Evolutionary conservation across 2,329 filamentous ascomycete species (phyloP).

Genomic region (Aquanectria penicillioides): DNA sequence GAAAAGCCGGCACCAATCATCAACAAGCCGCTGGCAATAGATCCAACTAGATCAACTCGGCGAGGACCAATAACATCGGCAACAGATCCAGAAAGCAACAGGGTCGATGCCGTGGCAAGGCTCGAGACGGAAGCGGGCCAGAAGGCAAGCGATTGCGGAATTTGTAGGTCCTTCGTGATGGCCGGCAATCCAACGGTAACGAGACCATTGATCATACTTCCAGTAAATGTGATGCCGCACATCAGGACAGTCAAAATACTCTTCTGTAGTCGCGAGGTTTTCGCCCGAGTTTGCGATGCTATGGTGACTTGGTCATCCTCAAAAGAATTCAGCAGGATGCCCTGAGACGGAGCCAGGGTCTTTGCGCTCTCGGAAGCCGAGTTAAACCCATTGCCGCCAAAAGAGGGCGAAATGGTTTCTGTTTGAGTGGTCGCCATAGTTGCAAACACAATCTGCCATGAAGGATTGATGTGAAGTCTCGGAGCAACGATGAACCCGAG

Average conservation of each 20-base stretch:
- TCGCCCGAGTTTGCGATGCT: too few relatives aligned
- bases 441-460: too few relatives aligned
- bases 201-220: slow-evolving; percentile 32
- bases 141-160: slow-evolving; percentile 43
- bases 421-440: too few relatives aligned
- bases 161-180: slow-evolving; percentile 48
- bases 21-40: slow-evolving; percentile 38
- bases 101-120: slow-evolving; percentile 45
- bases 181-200: slow-evolving; percentile 50
- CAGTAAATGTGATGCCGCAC: slow-evolving; percentile 21
- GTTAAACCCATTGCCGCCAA: too few relatives aligned
- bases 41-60: slow-evolving; percentile 44
- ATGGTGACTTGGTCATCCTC: too few relatives aligned
- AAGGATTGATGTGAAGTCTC: too few relatives aligned
- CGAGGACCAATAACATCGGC: slow-evolving; percentile 48
- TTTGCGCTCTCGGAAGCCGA: too few relatives aligned
- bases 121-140: slow-evolving; percentile 49
- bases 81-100: slow-evolving; percentile 48
- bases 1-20: slow-evolving; percentile 43
- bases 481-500: too few relatives aligned
- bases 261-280: too few relatives aligned
- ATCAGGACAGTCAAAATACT: slow-evolving; percentile 16
- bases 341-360: too few relatives aligned
- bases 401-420: too few relatives aligned
- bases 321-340: too few relatives aligned